Evolutionary conservation across 441 rosid genomes (phyloP), one percentile per base, ranked within the genome.

Genomic region (Dalechampia spathulata): DNA sequence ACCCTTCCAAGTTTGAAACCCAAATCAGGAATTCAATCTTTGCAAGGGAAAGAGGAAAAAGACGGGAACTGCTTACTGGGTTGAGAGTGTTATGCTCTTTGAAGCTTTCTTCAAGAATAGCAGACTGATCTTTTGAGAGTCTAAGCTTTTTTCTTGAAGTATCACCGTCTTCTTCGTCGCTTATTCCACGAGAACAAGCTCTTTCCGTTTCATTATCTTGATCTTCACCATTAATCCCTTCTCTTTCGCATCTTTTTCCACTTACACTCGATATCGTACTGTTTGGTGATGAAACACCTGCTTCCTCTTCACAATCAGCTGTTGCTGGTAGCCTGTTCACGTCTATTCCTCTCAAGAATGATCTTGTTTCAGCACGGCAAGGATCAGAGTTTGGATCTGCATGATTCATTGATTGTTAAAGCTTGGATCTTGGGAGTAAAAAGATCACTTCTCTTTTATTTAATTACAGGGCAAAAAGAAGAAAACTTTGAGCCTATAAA

Each of bases 41-140:
- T 53, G n/a, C 28, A 5, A 22, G 17, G 0, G 5, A 21, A 43
- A 46, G 11, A 13, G n/a, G n/a, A n/a, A n/a, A n/a, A n/a, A n/a
- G n/a, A n/a, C n/a, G n/a, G n/a, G n/a, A n/a, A n/a, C n/a, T n/a
- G 80, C 94, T 68, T 73, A 90, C 97, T 7, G 95, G 96, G 52
- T 87, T 93, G 60, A 93, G 99, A 58, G 99, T 93, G 72, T 74
- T 83, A 69, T 93, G 90, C 44, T 89, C 96, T 44, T 87, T 92
- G 58, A 92, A 92, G 74, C 81, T 89, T 41, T 89, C 97, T 67
- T 92, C 99, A 6, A 93, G 95, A 65, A 83, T 69, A 28, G 89
- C 90, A 22, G 99, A 81, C 75, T 93, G 99, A 57, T 85, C 97
- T 81, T 85, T 86, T 4, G 96, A 83, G 20, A 93, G 78, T 64